Conservation (phyloP, 2,329 filamentous ascomycete species). For the Colletotrichum sp. region DNA sequence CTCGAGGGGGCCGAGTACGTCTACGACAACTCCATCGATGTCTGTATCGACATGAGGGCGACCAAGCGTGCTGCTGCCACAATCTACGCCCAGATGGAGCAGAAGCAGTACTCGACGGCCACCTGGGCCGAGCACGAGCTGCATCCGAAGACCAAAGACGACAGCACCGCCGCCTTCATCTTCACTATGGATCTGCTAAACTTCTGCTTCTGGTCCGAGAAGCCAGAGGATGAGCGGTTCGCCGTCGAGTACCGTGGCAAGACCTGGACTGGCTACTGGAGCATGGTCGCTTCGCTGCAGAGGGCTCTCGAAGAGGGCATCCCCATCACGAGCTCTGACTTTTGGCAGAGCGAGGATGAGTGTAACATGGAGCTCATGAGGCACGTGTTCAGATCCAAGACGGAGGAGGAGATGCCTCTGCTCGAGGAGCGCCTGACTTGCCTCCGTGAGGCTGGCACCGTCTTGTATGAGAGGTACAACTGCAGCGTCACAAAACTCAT, state of each 20-base stretch:
- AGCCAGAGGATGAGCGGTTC: slow-evolving; percentile 74
- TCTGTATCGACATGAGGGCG: slow-evolving; percentile 82
- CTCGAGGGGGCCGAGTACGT: slow-evolving; percentile 84
- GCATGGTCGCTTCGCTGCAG: slow-evolving; percentile 85
- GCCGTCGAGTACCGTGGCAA: slow-evolving; percentile 81
- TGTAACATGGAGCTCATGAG: slow-evolving; percentile 77
- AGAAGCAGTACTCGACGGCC: slow-evolving; percentile 81
- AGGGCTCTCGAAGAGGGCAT: slow-evolving; percentile 90
- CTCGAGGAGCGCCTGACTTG: slow-evolving; percentile 79
- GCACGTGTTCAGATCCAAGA: slow-evolving; percentile 85
- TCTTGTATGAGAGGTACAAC: slow-evolving; percentile 79
- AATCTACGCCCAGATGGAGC: slow-evolving; percentile 83
- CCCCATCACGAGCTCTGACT: slow-evolving; percentile 86
- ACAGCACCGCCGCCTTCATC: slow-evolving; percentile 85
- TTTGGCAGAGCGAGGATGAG: slow-evolving; percentile 79
- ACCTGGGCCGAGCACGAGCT: slow-evolving; percentile 90
- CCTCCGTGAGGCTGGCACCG: slow-evolving; percentile 80
- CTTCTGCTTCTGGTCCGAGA: slow-evolving; percentile 94
- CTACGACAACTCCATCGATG: slow-evolving; percentile 91
- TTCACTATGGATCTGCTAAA: slow-evolving; percentile 98
- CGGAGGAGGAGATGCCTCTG: slow-evolving; percentile 85
- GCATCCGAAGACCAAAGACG: slow-evolving; percentile 84
- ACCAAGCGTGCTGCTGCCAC: slow-evolving; percentile 82
- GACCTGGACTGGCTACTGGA: slow-evolving; percentile 95
- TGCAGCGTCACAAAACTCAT: slow-evolving; percentile 78